Evolutionary conservation across 2,329 filamentous ascomycete genomes (phyloP).

Genomic region (Geosmithia morbida): DNA sequence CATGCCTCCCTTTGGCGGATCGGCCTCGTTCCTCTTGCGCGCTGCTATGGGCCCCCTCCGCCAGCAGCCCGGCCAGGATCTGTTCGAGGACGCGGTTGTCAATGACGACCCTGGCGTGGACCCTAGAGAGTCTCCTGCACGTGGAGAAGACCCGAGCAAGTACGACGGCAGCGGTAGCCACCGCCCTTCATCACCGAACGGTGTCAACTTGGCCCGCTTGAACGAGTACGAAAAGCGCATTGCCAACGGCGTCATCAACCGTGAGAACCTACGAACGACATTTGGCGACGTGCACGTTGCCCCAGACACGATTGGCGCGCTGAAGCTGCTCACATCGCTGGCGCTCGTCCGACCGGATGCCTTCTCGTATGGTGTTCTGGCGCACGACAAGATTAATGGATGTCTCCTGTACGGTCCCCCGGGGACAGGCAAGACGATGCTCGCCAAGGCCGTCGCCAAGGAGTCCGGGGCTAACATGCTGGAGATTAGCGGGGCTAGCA

Average conservation of each 20-base stretch:
- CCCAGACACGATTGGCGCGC: slow-evolving; percentile 66
- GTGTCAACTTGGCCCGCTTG: slow-evolving; percentile 22
- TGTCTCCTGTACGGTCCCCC: slow-evolving; percentile 80
- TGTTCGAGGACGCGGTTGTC: background rate
- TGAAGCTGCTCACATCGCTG: slow-evolving; percentile 79
- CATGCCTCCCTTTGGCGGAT: background rate
- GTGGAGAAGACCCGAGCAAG: background rate
- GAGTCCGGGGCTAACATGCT: slow-evolving; percentile 60
- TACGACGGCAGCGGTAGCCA: background rate
- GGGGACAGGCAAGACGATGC: slow-evolving; percentile 59
- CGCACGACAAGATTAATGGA: slow-evolving; percentile 80
- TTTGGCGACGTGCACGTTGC: slow-evolving; percentile 81
- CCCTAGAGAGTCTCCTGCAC: background rate
- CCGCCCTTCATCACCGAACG: background rate
- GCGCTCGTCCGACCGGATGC: slow-evolving; percentile 80
- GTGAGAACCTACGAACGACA: slow-evolving; percentile 68
- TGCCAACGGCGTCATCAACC: slow-evolving; percentile 67
- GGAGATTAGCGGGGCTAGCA: slow-evolving; percentile 77
- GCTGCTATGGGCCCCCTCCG: background rate
- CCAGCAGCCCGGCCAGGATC: background rate
- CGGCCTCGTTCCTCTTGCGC: background rate
- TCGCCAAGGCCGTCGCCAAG: slow-evolving; percentile 55
- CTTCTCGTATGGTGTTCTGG: slow-evolving; percentile 90
- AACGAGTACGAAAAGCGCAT: slow-evolving; percentile 75
- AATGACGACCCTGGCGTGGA: background rate